Conservation (phyloP, 306 rosid genomes). For the Cercis canadensis region DNA sequence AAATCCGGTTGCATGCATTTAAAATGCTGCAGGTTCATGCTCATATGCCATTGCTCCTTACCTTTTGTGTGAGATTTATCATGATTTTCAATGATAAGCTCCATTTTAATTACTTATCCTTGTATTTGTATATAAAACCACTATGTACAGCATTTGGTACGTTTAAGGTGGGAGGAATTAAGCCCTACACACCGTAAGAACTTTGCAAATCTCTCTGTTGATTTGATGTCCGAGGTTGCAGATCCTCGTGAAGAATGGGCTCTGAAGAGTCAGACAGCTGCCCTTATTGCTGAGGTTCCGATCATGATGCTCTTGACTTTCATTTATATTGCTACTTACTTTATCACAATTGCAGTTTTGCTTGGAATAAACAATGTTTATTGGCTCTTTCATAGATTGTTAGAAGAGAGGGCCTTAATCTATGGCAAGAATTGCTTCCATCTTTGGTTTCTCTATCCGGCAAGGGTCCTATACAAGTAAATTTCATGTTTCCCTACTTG, state of each 20-base stretch:
- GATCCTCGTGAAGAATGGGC: constrained; percentile 93
- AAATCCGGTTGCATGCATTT: constrained; percentile 93
- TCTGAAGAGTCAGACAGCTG: constrained; percentile 96
- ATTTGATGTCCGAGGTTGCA: constrained; percentile 86
- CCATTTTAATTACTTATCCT: constrained; percentile 25
- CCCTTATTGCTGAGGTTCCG: constrained; percentile 94
- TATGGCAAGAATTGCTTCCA: constrained; percentile 84
- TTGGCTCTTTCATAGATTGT: constrained; percentile 66
- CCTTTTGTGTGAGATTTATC: constrained; percentile 15
- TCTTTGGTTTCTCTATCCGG: constrained; percentile 72
- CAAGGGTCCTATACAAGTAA: constrained; percentile 94
- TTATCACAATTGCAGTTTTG: constrained; percentile 20
- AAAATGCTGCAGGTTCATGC: constrained; percentile 87
- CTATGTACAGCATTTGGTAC: constrained; percentile 82
- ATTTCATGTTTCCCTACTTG: constrained; percentile 29
- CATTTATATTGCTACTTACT: constrained; percentile 26
- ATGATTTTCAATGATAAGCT: constrained; percentile 1
- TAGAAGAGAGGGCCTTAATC: constrained; percentile 81
- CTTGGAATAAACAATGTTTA: constrained; percentile 21
- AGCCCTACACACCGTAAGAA: constrained; percentile 65
- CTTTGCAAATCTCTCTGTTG: constrained; percentile 75
- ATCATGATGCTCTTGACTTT: constrained; percentile 25
- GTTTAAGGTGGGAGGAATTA: constrained; percentile 93
- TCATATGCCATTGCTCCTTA: constrained; percentile 33
- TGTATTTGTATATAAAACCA: constrained; percentile 26